Conservation (phyloP, 2,329 filamentous ascomycete genomes). For the Diaporthe citriasiana region DNA sequence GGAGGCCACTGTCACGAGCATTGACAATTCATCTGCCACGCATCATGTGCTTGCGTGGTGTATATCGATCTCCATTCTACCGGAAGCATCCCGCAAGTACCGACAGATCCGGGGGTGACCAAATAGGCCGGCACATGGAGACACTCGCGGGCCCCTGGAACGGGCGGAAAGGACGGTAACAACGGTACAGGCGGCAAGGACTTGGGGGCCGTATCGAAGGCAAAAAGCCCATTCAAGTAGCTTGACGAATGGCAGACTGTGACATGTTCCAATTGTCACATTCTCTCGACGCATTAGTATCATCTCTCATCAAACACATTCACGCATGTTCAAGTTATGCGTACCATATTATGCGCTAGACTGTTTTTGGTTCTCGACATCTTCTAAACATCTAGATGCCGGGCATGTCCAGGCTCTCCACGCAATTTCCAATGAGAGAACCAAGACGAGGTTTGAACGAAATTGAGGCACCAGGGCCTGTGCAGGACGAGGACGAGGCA, state of each 20-base stretch:
- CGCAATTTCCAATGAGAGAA: not conserved
- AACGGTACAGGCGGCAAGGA: not conserved
- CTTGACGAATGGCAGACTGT: not conserved
- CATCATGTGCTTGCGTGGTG: not conserved
- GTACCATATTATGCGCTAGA: not conserved
- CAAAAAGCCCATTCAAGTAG: not conserved
- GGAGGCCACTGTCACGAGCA: too few species aligned
- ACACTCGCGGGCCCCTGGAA: not conserved
- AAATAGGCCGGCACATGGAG: not conserved
- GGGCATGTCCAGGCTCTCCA: too few species aligned
- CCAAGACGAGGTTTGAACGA: not conserved
- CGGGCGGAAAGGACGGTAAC: not conserved
- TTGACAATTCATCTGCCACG: not conserved
- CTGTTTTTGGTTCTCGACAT: too few species aligned
- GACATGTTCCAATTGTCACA: not conserved
- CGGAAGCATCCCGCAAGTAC: not conserved
- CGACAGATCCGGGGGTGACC: not conserved
- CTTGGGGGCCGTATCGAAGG: not conserved
- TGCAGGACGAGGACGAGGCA: not conserved
- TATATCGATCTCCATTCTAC: not conserved
- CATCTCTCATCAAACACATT: not conserved
- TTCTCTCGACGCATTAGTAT: not conserved
- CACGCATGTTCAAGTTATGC: not conserved
- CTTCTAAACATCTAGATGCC: not conserved
- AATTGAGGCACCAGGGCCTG: not conserved